Percentiles rank a stretch among this genome's conserved stretches.
These are phyloP conservation scores for Tricholoma hemisulphureum DNA, from an alignment of 768 basidiomycete species.

Conservation along the genomic window DNA sequence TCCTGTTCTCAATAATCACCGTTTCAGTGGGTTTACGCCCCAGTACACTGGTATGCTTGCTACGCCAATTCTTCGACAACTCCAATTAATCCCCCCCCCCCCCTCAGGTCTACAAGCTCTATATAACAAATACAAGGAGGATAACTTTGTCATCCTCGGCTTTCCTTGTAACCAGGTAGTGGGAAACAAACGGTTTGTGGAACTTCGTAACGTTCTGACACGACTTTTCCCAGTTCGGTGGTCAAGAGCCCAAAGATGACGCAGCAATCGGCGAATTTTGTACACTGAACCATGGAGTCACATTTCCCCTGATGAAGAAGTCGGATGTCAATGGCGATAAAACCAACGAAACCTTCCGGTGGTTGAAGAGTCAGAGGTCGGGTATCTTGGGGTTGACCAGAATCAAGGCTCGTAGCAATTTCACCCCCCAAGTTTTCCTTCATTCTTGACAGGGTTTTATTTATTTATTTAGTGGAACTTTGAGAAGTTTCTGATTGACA, in stretches of 20 bases:
- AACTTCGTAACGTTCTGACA: neutral
- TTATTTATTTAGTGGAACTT: slow-evolving; percentile 97
- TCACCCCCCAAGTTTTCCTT: neutral
- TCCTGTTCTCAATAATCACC: neutral
- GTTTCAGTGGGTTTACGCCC: slow-evolving; percentile 73
- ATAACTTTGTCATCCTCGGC: slow-evolving; percentile 75
- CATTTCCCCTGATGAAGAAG: slow-evolving; percentile 90
- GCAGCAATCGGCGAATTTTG: slow-evolving; percentile 74
- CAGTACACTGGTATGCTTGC: slow-evolving; percentile 62
- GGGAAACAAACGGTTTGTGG: slow-evolving; percentile 1
- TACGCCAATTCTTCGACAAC: neutral
- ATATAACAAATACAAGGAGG: slow-evolving; percentile 78
- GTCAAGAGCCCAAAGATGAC: slow-evolving; percentile 84
- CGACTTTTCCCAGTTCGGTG: slow-evolving; percentile 58
- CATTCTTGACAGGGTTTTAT: neutral
- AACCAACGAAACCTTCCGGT: slow-evolving; percentile 82
- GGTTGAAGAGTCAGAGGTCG: slow-evolving; percentile 78
- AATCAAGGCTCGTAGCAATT: slow-evolving; percentile 58
- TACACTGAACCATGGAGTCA: slow-evolving; percentile 80
- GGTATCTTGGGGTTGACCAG: slow-evolving; percentile 68
- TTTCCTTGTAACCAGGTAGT: slow-evolving; percentile 88
- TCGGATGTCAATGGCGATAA: slow-evolving; percentile 88
- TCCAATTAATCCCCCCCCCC: neutral
- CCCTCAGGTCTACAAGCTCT: slow-evolving; percentile 69
- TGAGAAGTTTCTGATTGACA: slow-evolving; percentile 84